Evolutionary conservation across 805 yeast genomes (phyloP).

Genomic region (Kuraishia ogatae): DNA sequence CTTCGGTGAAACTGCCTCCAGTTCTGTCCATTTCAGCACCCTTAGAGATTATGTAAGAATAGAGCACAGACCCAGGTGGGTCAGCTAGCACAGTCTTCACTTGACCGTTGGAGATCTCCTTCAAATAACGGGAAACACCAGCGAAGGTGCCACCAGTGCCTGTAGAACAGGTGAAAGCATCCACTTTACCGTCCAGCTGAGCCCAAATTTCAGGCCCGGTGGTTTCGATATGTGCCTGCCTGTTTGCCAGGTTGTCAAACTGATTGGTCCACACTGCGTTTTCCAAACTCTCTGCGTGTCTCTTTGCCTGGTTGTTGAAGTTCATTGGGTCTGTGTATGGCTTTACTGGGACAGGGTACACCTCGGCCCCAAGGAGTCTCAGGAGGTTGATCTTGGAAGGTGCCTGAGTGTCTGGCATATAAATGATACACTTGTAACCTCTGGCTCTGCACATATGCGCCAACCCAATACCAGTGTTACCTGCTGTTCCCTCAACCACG

Average conservation of each 20-base stretch:
- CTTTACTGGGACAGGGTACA: constrained; percentile 82
- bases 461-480: constrained; percentile 91
- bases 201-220: constrained; percentile 94
- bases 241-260: constrained; percentile 80
- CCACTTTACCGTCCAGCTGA: constrained; percentile 69
- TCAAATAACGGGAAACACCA: constrained; percentile 73
- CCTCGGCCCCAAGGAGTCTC: constrained; percentile 75
- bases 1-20: constrained; percentile 90
- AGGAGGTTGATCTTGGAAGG: constrained; percentile 71
- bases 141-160: constrained; percentile 94
- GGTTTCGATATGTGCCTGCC: constrained; percentile 81
- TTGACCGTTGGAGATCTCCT: constrained; percentile 53
- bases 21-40: constrained; percentile 61
- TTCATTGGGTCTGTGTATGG: constrained; percentile 76
- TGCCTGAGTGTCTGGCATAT: constrained; percentile 89
- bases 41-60: constrained; percentile 64
- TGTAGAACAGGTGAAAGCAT: constrained; percentile 83
- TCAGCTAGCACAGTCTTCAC: constrained; percentile 72
- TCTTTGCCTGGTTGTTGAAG: constrained; percentile 79
- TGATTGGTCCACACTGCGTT: constrained; percentile 94
- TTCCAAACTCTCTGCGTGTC: constrained; percentile 67
- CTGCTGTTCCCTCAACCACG: constrained; percentile 90
- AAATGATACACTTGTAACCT: constrained; percentile 79
- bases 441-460: constrained; percentile 74
- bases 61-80: constrained; percentile 88